Percentiles rank a stretch among this genome's conserved stretches.
phyloP scores from a whole-genome alignment of 148 eudicot species.

The Drosera capensis region DNA sequence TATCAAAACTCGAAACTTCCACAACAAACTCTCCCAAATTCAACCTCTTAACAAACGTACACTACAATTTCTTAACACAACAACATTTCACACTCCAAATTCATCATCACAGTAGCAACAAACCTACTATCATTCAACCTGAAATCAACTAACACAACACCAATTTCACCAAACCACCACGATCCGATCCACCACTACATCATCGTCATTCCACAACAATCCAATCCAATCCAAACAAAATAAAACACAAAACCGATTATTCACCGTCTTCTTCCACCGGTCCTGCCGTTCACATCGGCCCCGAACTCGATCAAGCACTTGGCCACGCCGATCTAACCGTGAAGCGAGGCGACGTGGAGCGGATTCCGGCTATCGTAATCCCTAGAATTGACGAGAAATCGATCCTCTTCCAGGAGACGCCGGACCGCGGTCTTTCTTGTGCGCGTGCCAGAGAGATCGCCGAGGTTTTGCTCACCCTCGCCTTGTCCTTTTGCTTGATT shows the following conservation, averaged over 20 bases:
- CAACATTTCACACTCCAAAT: too few relatives aligned
- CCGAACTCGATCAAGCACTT: constrained; percentile 48
- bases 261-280: constrained; percentile 87
- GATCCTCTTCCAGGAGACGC: constrained; percentile 73
- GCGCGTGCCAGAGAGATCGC: constrained; percentile 90
- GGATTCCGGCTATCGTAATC: constrained; percentile 82
- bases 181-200: background rate
- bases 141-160: background rate
- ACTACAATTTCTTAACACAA: too few relatives aligned
- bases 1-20: too few relatives aligned
- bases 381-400: constrained; percentile 44
- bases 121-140: too few relatives aligned
- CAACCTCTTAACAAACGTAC: too few relatives aligned
- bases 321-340: constrained; percentile 76
- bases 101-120: too few relatives aligned
- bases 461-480: constrained; percentile 66
- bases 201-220: background rate
- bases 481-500: constrained; percentile 54
- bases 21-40: too few relatives aligned
- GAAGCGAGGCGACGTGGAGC: constrained; percentile 78
- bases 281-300: constrained; percentile 86
- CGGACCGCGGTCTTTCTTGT: constrained; percentile 67
- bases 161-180: background rate
- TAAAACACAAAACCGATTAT: background rate
- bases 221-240: background rate